A percentile compares a stretch with the other conserved stretches of the same genome.
Conservation (phyloP, 768 basidiomycete species). For the Serendipita indica region DNA sequence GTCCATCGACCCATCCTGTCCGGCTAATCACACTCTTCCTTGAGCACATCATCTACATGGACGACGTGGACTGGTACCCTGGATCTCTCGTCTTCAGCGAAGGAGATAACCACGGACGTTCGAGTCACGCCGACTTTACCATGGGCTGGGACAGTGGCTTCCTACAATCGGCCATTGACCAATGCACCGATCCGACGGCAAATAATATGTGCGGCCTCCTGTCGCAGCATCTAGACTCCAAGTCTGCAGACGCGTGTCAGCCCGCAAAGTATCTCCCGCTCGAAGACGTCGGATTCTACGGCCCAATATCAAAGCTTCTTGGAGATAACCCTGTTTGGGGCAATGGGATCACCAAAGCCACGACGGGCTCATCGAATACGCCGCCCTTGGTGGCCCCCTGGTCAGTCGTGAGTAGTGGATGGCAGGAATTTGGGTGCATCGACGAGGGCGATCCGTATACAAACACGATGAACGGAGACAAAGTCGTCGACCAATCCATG, state of each 20-base stretch:
- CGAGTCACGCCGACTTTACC: background rate
- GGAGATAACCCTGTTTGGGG: background rate
- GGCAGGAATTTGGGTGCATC: background rate
- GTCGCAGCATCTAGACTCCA: background rate
- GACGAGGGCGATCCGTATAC: background rate
- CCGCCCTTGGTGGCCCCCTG: background rate
- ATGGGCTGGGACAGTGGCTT: background rate
- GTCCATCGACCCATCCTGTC: background rate
- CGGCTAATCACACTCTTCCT: background rate
- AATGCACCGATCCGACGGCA: background rate
- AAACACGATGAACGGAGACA: conserved; percentile 8
- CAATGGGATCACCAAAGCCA: background rate
- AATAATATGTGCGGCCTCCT: background rate
- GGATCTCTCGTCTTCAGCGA: background rate
- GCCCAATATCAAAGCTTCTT: background rate
- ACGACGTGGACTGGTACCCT: conserved; percentile 4
- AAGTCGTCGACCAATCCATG: conserved; percentile 2
- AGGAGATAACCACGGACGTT: background rate
- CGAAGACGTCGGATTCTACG: conserved; percentile 5
- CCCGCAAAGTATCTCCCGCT: conserved; percentile 4
- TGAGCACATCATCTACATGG: conserved; percentile 9
- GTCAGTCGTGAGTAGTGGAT: background rate
- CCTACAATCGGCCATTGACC: background rate
- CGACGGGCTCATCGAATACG: background rate
- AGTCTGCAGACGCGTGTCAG: background rate